phyloP scores from a whole-genome alignment of 192 early-diverging fungal species.

The Lunasporangiospora selenospora region DNA sequence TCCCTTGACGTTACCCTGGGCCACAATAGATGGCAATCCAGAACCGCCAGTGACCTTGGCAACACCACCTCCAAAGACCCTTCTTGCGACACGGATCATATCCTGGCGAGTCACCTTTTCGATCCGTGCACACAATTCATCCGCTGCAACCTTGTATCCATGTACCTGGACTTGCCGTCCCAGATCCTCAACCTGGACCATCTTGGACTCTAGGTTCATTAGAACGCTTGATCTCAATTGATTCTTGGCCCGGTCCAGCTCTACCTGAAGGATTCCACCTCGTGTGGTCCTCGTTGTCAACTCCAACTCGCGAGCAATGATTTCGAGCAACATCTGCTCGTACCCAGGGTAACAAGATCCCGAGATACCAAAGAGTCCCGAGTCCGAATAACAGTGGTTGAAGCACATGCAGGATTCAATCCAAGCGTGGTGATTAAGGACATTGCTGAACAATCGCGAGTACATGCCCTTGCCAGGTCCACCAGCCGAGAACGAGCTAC shows the following conservation, averaged over 20 bases:
- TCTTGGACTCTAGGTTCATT: constrained; percentile 92
- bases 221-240: constrained; percentile 91
- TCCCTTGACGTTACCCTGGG: constrained; percentile 63
- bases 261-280: constrained; percentile 57
- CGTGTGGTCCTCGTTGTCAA: constrained; percentile 60
- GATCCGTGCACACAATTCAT: constrained; percentile 82
- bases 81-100: constrained; percentile 76
- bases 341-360: constrained; percentile 84
- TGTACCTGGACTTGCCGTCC: constrained; percentile 84
- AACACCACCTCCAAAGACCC: constrained; percentile 71
- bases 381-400: constrained; percentile 90
- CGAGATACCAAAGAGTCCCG: constrained; percentile 92
- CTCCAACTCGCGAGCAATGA: constrained; percentile 86
- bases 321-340: constrained; percentile 76
- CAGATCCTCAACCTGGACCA: constrained; percentile 95
- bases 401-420: constrained; percentile 94
- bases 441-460: constrained; percentile 93
- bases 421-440: constrained; percentile 94
- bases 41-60: constrained; percentile 59
- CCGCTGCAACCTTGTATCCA: constrained; percentile 75
- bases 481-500: constrained; percentile 95
- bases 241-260: constrained; percentile 92
- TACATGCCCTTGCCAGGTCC: constrained; percentile 99
- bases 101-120: constrained; percentile 79
- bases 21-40: constrained; percentile 70